These are phyloP conservation scores for Vigna radiata DNA, from an alignment of 306 rosid species.

Conservation along the genomic window DNA sequence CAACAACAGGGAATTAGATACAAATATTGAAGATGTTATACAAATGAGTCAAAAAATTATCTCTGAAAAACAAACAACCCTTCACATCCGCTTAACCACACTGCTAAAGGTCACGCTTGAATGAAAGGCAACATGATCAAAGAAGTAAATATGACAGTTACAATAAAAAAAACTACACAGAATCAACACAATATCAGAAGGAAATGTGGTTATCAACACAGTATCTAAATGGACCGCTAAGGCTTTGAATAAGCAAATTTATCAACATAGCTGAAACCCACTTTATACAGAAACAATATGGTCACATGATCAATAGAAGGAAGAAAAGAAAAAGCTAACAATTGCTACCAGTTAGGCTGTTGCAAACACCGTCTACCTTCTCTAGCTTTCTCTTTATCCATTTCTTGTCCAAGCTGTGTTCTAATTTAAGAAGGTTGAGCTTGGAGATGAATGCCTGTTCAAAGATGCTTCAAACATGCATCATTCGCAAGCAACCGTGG, in stretches of 20 bases:
- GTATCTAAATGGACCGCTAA: neutral
- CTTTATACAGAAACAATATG: neutral
- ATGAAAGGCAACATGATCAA: neutral
- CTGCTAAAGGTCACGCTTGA: neutral
- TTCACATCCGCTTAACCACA: neutral
- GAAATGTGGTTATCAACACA: neutral
- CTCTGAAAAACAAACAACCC: constrained; percentile 6
- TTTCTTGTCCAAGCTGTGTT: constrained; percentile 21
- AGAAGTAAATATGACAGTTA: neutral
- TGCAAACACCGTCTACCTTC: constrained; percentile 14
- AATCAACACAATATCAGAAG: neutral
- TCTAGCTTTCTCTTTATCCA: constrained; percentile 21
- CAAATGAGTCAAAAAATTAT: constrained; percentile 30
- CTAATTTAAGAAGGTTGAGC: constrained; percentile 19
- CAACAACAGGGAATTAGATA: neutral
- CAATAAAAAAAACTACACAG: neutral
- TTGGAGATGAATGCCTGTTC: constrained; percentile 53
- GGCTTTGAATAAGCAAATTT: neutral
- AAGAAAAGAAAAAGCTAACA: neutral
- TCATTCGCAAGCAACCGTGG: constrained; percentile 95
- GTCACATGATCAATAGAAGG: neutral
- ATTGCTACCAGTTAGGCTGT: neutral
- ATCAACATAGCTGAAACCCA: neutral
- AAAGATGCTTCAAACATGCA: constrained; percentile 32
- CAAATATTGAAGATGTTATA: neutral